Base-by-base conservation (phyloP, 2,329 filamentous ascomycete genomes). In the Didymella arachidicola region DNA sequence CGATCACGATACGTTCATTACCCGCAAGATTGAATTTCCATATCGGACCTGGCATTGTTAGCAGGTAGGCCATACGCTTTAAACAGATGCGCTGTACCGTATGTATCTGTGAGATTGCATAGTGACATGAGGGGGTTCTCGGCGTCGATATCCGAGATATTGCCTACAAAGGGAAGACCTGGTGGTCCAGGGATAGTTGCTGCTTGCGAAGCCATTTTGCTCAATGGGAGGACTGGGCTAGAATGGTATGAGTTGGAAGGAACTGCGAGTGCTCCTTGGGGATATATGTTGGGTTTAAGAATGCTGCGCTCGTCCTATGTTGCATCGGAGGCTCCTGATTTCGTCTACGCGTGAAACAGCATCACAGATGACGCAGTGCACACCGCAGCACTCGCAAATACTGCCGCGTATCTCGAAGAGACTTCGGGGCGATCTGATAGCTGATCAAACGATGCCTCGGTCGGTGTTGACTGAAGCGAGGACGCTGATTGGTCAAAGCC, bases 151-250 rank as follows among this genome's bases (percentile, higher is more conserved):
- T 90, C 87, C 53, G 79, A 78, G 29, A 89, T 71, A 65, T 92
- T 89, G 27, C 89, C 89, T 25, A 92, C 62, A 26, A 92, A 73
- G 1, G 88, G 89, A 55, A 89, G 78, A 2, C 86, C 87, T 53
- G 81, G 81, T 26, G 89, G 89, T 45, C 85, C 83, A 1, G 89
- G 88, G 52, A 92, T 89, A 2, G 60, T 57, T 41, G 60, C 58
- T 30, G 83, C 79, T 19, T 70, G 65, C 41, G 45, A 52, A 41
- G 44, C 46, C 69, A 68, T 67, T 19, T 34, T 27, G 11, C 44
- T 36, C 22, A 8, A 29, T 16, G 10, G 14, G 14, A 18, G n/a
- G 12, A 18, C 16, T 41, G 38, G 55, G 64, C 63, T 71, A 71
- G 70, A 73, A 69, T 29, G 10, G 4, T 3, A 25, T 29, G 22